Conservation (phyloP, 148 eudicot species). For the Rhododendron molle region DNA sequence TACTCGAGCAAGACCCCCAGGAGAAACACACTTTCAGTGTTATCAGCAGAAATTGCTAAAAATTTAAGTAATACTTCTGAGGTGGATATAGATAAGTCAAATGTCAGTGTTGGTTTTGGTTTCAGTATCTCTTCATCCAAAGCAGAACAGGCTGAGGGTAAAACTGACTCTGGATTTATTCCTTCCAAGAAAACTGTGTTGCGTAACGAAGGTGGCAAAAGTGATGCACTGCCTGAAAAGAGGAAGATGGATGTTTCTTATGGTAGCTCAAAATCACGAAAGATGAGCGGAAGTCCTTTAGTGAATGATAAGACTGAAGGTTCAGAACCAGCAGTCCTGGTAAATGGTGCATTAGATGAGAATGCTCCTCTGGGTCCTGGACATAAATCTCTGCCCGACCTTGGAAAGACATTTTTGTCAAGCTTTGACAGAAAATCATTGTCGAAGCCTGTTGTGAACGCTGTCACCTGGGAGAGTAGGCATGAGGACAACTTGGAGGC, state of each 20-base stretch:
- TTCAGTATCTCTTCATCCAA: constrained; percentile 16
- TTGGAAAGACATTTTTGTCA: constrained; percentile 16
- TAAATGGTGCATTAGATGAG: constrained; percentile 18
- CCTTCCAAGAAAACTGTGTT: constrained; percentile 11
- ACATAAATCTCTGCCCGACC: constrained; percentile 16
- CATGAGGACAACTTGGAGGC: constrained; percentile 11
- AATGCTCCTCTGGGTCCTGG: constrained; percentile 15
- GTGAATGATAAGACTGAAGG: constrained; percentile 22
- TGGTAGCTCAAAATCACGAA: constrained; percentile 37
- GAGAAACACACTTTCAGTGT: constrained; percentile 21
- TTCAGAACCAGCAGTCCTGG: constrained; percentile 19
- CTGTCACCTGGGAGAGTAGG: constrained; percentile 21
- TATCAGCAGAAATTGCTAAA: constrained; percentile 18
- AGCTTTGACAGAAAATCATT: constrained; percentile 12
- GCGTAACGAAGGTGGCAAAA: constrained; percentile 18
- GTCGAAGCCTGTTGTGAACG: neutral
- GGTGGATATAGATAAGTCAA: constrained; percentile 8
- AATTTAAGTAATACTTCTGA: constrained; percentile 15
- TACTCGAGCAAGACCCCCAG: constrained; percentile 35
- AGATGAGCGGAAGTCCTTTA: constrained; percentile 11
- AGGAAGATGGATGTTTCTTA: constrained; percentile 44
- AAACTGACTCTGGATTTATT: constrained; percentile 10
- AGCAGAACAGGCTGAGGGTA: constrained; percentile 19
- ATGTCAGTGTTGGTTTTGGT: constrained; percentile 24
- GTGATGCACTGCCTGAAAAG: constrained; percentile 27